Percentiles rank a stretch among this genome's conserved stretches.
Evolutionary conservation across 1,284 basidiomycete genomes (phyloP).

Genomic region (Entoloma clypeatum): DNA sequence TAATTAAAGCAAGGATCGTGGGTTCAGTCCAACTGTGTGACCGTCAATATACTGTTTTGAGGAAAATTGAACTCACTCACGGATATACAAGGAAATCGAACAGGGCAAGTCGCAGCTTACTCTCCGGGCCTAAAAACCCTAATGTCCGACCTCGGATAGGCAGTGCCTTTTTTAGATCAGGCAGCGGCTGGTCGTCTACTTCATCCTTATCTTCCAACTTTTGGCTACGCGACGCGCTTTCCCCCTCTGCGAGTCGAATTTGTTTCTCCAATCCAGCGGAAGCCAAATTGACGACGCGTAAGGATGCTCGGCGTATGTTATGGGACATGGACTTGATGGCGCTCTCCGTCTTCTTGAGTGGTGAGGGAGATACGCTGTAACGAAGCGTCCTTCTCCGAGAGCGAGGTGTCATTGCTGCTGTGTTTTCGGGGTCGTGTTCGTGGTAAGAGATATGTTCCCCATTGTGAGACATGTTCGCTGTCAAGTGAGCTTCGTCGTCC

Average conservation of each 20-base stretch:
- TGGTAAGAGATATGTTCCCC: constrained; percentile 29
- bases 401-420: constrained; percentile 35
- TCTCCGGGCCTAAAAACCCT: constrained; percentile 72
- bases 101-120: constrained; percentile 56
- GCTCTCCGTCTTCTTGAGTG: constrained; percentile 54
- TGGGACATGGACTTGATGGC: constrained; percentile 56
- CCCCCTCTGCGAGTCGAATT: constrained; percentile 49
- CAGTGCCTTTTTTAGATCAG: constrained; percentile 43
- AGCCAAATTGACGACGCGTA: constrained; percentile 81
- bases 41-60: background rate
- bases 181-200: constrained; percentile 31
- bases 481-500: constrained; percentile 55
- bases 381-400: constrained; percentile 43
- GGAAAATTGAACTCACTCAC: constrained; percentile 37
- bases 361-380: constrained; percentile 50
- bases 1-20: constrained; percentile 77
- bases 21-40: constrained; percentile 81
- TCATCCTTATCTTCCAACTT: constrained; percentile 22
- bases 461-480: constrained; percentile 43
- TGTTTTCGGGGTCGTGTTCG: constrained; percentile 38
- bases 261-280: constrained; percentile 60
- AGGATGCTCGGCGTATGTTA: constrained; percentile 65
- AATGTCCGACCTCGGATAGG: constrained; percentile 80
- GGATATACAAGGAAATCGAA: constrained; percentile 67
- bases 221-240: constrained; percentile 19